Conservation (phyloP, 306 rosid genomes). For the Vigna reflexopilosa region DNA sequence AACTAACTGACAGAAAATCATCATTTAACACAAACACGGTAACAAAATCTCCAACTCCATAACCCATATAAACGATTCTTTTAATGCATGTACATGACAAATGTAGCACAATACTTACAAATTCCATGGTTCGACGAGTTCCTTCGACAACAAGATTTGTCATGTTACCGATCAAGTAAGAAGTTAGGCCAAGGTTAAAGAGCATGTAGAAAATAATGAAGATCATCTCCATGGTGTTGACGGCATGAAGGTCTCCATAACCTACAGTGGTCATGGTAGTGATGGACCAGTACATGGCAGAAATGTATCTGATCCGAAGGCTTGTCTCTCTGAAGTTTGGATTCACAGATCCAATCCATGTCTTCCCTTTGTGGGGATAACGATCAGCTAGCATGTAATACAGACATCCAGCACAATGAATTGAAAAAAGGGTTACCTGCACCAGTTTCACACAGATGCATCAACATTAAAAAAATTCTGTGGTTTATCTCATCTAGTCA, state of each 20-base stretch:
- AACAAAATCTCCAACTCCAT: slow-evolving; percentile 1
- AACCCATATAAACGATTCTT: background rate
- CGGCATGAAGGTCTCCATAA: slow-evolving; percentile 94
- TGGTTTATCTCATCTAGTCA: background rate
- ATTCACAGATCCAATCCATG: slow-evolving; percentile 82
- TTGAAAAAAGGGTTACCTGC: slow-evolving; percentile 75
- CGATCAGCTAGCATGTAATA: slow-evolving; percentile 80
- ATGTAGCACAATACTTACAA: slow-evolving; percentile 55
- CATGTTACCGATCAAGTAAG: slow-evolving; percentile 98
- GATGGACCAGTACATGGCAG: slow-evolving; percentile 90
- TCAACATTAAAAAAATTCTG: background rate
- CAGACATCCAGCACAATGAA: slow-evolving; percentile 90
- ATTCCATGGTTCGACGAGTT: slow-evolving; percentile 96
- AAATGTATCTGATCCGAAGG: slow-evolving; percentile 69
- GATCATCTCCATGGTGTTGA: slow-evolving; percentile 80
- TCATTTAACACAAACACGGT: background rate
- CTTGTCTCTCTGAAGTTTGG: slow-evolving; percentile 80
- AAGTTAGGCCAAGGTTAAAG: slow-evolving; percentile 92
- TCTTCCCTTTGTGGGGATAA: slow-evolving; percentile 71
- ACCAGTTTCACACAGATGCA: slow-evolving; percentile 26
- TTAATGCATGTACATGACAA: too few relatives aligned
- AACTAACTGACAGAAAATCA: background rate
- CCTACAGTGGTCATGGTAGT: slow-evolving; percentile 98
- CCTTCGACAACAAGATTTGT: slow-evolving; percentile 95
- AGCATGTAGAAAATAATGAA: slow-evolving; percentile 91